Conservation (phyloP, 2,329 filamentous ascomycete genomes). For the Trichoderma citrinoviride region DNA sequence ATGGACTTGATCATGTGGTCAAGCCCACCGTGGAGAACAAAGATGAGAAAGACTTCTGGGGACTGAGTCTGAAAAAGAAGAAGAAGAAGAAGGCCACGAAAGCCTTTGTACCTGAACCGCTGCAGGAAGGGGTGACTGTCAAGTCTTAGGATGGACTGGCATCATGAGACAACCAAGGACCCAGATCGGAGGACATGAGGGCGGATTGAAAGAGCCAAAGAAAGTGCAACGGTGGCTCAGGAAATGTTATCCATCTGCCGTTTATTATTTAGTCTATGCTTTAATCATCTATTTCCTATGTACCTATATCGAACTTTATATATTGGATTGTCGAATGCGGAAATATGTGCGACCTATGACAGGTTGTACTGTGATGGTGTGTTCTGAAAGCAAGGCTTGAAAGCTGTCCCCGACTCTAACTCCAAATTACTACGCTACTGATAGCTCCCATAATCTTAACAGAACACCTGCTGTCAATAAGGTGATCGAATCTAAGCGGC, state of each 20-base stretch:
- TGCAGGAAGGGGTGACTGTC: neutral
- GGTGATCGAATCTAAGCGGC: no score
- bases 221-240: neutral
- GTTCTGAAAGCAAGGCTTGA: no score
- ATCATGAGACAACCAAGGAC: neutral
- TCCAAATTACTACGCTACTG: no score
- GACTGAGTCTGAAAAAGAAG: neutral
- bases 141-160: neutral
- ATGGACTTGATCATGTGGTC: neutral
- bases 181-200: neutral
- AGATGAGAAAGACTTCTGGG: neutral
- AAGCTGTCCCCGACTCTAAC: no score
- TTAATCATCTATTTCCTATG: neutral
- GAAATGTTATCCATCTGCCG: neutral
- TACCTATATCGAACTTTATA: no score
- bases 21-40: neutral
- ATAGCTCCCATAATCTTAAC: no score
- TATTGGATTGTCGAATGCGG: no score
- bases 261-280: neutral
- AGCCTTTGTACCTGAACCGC: neutral
- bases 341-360: no score
- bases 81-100: conserved; percentile 5
- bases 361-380: no score
- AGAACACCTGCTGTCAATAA: no score
- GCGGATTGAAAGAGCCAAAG: neutral